A percentile compares a stretch with the other conserved stretches of the same genome.
Conservation (phyloP, 805 yeast genomes). For the Lipomyces kockii region DNA sequence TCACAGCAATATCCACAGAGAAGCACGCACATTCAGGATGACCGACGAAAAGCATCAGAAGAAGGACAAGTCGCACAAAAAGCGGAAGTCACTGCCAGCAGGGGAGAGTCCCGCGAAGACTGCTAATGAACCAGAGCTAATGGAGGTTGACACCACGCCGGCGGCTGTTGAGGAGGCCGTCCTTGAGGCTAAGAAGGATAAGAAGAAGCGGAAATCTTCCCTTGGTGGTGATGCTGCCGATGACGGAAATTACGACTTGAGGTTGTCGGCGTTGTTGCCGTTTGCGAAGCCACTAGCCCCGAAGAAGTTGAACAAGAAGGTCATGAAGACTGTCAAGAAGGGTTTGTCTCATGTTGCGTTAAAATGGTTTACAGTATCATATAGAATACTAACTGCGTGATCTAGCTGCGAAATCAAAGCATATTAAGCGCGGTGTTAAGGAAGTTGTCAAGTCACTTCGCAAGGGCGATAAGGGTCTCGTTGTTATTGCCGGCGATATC, state of each 20-base stretch:
- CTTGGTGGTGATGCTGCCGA: slow-evolving; percentile 32
- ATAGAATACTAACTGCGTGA: slow-evolving; percentile 1
- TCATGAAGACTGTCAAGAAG: slow-evolving; percentile 92
- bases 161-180: slow-evolving; percentile 21
- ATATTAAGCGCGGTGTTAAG: slow-evolving; percentile 97
- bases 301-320: slow-evolving; percentile 92
- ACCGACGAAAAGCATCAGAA: slow-evolving; percentile 30
- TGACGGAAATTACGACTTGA: slow-evolving; percentile 82
- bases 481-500: slow-evolving; percentile 95
- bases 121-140: neutral
- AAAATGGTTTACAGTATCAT: neutral
- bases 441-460: slow-evolving; percentile 97
- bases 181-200: slow-evolving; percentile 17
- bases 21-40: slow-evolving; percentile 5
- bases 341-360: slow-evolving; percentile 26
- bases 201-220: slow-evolving; percentile 30
- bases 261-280: slow-evolving; percentile 87
- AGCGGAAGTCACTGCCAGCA: slow-evolving; percentile 28
- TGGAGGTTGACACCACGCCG: slow-evolving; percentile 14
- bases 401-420: slow-evolving; percentile 91
- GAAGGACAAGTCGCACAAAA: slow-evolving; percentile 36
- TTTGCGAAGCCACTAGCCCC: slow-evolving; percentile 96
- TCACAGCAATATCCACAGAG: neutral
- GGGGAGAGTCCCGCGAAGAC: slow-evolving; percentile 18
- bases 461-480: slow-evolving; percentile 97